Evolutionary conservation across 2,329 filamentous ascomycete genomes (phyloP), one percentile per base, ranked within the genome.

Genomic region (Fusarium paranaense): DNA sequence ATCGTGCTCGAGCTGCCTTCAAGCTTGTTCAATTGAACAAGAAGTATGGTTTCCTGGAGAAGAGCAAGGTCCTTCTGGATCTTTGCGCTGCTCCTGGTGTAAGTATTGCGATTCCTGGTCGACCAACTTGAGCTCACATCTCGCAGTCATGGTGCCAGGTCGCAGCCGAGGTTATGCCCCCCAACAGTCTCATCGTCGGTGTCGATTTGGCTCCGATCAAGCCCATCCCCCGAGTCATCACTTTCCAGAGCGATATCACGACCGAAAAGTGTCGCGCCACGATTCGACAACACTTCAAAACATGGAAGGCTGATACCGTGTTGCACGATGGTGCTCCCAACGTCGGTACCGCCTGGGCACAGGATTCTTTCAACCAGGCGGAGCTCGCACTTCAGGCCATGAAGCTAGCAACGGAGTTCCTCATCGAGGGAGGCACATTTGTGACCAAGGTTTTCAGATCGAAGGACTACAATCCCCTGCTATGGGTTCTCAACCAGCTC

Each of bases 11-110:
- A 89, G 95, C 97, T 78, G 95, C 97, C 66, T 98, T 98, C 90
- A 99, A 99, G 86, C 86, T 99, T 78, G 96, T 99, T 77, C 96
- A 99, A 83, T 87, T 99, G 79, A 99, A 99, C 87, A 98, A 98
- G 86, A 98, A 98, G 83, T 99, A 97, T 93, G 94, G 95, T 77
- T 99, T 99, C 84, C 87, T 99, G 78, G 95, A 98, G 84, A 96
- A 97, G 88, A 97, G 95, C 85, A 97, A 94, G 87, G 97, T 98
- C 79, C 87, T 98, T 71, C 88, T 99, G 82, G 97, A 99, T 92
- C 93, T 99, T 81, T 99, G 97, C 86, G 97, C 97, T 75, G 97
- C 97, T 22, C 97, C 97, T 35, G 97, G 97, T 84, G 93, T 94
- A 87, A 82, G 91, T 78, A 54, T 58, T 30, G 18, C 40, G 7